Conservation (phyloP, 75 land plant species). For the Chamaecyparis obtusa region DNA sequence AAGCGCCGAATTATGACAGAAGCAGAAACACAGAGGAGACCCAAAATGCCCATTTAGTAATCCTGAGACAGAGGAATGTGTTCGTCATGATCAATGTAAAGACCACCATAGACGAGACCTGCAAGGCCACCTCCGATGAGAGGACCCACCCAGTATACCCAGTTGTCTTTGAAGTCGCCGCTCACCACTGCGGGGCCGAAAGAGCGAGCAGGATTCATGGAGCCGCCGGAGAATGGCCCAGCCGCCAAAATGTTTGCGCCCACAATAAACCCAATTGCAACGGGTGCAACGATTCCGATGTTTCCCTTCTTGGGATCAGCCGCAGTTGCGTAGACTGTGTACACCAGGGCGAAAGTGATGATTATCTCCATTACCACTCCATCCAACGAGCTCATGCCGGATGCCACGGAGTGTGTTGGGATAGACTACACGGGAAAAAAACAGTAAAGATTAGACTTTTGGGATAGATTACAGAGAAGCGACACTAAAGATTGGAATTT, state of each 20-base stretch:
- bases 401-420: slow-evolving; percentile 38
- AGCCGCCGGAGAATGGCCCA: slow-evolving; percentile 78
- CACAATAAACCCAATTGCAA: slow-evolving; percentile 62
- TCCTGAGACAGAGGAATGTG: slow-evolving; percentile 24
- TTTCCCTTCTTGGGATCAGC: slow-evolving; percentile 65
- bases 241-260: slow-evolving; percentile 70
- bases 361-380: slow-evolving; percentile 53
- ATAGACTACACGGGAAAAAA: slow-evolving; percentile 18
- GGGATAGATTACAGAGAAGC: not conserved
- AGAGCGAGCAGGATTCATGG: slow-evolving; percentile 83
- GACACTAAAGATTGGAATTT: not conserved
- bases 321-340: slow-evolving; percentile 62
- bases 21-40: not conserved
- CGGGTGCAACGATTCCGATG: slow-evolving; percentile 47
- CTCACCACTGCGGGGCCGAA: slow-evolving; percentile 67
- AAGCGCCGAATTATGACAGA: not conserved
- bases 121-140: slow-evolving; percentile 72
- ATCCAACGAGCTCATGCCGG: slow-evolving; percentile 29
- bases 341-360: slow-evolving; percentile 56
- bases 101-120: slow-evolving; percentile 49
- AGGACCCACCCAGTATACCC: slow-evolving; percentile 88
- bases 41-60: not conserved
- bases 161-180: slow-evolving; percentile 50
- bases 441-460: not conserved
- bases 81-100: slow-evolving; percentile 19